Evolutionary conservation across 1,284 basidiomycete genomes (phyloP).

Genomic region (Melampsora abietis-canadensis): DNA sequence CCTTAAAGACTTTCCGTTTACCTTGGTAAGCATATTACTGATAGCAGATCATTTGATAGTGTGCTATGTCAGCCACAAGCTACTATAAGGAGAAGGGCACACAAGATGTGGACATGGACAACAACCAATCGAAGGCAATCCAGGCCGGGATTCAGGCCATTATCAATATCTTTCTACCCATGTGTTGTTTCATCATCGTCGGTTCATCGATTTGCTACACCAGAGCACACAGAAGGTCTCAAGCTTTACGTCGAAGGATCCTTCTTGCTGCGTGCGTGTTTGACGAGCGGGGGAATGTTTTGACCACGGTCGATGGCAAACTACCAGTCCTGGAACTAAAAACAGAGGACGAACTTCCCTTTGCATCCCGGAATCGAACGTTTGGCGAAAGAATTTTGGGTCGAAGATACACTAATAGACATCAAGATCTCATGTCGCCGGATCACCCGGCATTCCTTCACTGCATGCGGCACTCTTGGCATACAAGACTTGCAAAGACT

Average conservation of each 20-base stretch:
- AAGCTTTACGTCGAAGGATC: slow-evolving; percentile 1
- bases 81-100: slow-evolving; percentile 47
- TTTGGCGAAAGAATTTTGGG: not conserved
- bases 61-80: slow-evolving; percentile 44
- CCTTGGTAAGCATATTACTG: slow-evolving; percentile 19
- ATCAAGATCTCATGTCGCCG: not conserved
- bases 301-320: not conserved
- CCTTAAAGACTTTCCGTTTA: slow-evolving; percentile 38
- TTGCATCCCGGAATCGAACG: not conserved
- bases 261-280: slow-evolving; percentile 1
- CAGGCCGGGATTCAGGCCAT: slow-evolving; percentile 53
- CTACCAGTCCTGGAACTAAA: not conserved
- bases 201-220: slow-evolving; percentile 44
- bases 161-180: slow-evolving; percentile 55
- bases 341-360: not conserved
- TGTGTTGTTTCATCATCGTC: slow-evolving; percentile 55
- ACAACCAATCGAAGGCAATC: not conserved
- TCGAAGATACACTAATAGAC: slow-evolving; percentile 1
- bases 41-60: not conserved
- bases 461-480: not conserved
- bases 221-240: not conserved
- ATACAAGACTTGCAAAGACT: not conserved
- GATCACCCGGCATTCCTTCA: not conserved
- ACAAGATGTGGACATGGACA: slow-evolving; percentile 14
- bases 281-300: not conserved